Conservation (phyloP, 371 early-diverging fungal species). For the Cokeromyces recurvatus region DNA sequence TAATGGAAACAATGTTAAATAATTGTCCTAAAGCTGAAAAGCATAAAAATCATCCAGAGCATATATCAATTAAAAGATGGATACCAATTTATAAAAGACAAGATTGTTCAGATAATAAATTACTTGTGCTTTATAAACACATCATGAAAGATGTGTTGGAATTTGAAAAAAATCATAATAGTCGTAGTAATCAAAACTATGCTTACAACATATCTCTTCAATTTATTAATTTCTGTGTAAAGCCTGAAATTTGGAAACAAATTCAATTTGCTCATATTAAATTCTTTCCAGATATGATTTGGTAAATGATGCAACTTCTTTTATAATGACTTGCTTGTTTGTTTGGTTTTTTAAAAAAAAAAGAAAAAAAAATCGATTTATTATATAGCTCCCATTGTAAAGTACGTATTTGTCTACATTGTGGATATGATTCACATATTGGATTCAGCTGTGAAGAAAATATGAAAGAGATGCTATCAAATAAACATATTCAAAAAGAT, state of each 20-base stretch:
- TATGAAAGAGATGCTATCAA: slow-evolving; percentile 21
- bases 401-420: slow-evolving; percentile 42
- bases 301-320: too few species aligned
- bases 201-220: slow-evolving; percentile 15
- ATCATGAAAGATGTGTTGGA: slow-evolving; percentile 14
- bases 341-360: too few species aligned
- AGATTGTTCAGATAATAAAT: slow-evolving; percentile 10
- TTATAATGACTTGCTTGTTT: too few species aligned
- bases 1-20: slow-evolving; percentile 7
- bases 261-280: slow-evolving; percentile 60
- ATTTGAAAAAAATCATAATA: slow-evolving; percentile 16
- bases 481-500: slow-evolving; percentile 9
- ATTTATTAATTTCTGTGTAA: slow-evolving; percentile 5
- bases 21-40: slow-evolving; percentile 8
- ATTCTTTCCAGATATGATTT: slow-evolving; percentile 46
- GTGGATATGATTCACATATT: slow-evolving; percentile 47
- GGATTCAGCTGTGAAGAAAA: slow-evolving; percentile 33
- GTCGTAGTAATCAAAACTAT: not conserved
- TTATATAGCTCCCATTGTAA: slow-evolving; percentile 34
- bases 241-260: slow-evolving; percentile 57
- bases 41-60: slow-evolving; percentile 15
- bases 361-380: too few species aligned
- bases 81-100: slow-evolving; percentile 14
- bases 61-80: slow-evolving; percentile 18
- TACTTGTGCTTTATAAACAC: slow-evolving; percentile 3